These are phyloP conservation scores for Lactifluus subvellereus DNA, from an alignment of 768 basidiomycete genomes.

Conservation along the genomic window DNA sequence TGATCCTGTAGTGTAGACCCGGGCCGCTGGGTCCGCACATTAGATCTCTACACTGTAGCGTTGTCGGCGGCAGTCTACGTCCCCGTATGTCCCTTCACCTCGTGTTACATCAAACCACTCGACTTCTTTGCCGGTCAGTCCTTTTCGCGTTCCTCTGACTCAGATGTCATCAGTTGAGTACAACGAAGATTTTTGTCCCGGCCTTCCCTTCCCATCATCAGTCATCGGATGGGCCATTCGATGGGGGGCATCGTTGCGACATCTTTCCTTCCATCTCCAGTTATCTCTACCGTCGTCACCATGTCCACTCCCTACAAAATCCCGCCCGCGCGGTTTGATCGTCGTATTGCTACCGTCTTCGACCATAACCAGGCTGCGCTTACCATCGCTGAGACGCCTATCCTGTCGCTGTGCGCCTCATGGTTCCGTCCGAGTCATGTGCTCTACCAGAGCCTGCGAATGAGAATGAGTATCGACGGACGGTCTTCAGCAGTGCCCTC, in stretches of 20 bases:
- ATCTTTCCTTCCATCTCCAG: constrained; percentile 59
- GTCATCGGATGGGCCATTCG: constrained; percentile 83
- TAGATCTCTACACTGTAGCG: constrained; percentile 92
- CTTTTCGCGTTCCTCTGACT: neutral
- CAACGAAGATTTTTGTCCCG: constrained; percentile 95
- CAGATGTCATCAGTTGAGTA: constrained; percentile 65
- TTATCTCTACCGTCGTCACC: constrained; percentile 80
- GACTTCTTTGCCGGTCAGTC: constrained; percentile 82
- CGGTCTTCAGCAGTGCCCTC: constrained; percentile 79
- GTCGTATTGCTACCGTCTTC: constrained; percentile 71
- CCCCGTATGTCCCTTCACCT: constrained; percentile 49
- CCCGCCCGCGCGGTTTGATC: constrained; percentile 85
- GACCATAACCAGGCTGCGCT: constrained; percentile 38
- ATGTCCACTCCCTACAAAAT: constrained; percentile 91
- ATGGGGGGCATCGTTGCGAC: constrained; percentile 96
- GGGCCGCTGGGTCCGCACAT: constrained; percentile 74
- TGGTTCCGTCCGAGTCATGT: constrained; percentile 35
- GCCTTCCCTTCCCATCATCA: too few relatives aligned
- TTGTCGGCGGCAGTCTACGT: constrained; percentile 74
- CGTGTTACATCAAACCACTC: constrained; percentile 46
- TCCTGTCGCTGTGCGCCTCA: constrained; percentile 82
- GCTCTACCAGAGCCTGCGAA: constrained; percentile 40
- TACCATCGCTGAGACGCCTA: constrained; percentile 45
- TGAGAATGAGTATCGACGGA: constrained; percentile 41
- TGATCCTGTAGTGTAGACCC: too few relatives aligned